Percentiles rank a stretch among this genome's conserved stretches.
Evolutionary conservation across 768 basidiomycete species (phyloP).

Genomic region (Jaapia argillacea): DNA sequence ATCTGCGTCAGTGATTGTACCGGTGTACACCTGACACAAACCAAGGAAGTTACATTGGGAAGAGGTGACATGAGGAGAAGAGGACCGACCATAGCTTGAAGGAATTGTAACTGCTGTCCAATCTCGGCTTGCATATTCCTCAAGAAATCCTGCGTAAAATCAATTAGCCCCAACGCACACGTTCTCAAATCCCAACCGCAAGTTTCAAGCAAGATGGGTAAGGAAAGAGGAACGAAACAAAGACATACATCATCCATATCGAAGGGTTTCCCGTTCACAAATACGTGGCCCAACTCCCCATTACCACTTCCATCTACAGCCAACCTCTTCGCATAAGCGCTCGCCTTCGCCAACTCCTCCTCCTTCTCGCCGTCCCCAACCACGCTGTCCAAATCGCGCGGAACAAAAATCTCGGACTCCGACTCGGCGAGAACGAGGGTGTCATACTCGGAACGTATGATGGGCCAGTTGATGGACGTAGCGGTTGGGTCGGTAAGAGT

Average conservation of each 20-base stretch:
- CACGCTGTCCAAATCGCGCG: too few species aligned
- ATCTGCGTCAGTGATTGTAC: slow-evolving; percentile 43
- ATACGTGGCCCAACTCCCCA: slow-evolving; percentile 70
- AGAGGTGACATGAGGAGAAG: neutral
- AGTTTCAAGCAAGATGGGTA: too few species aligned
- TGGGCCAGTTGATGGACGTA: slow-evolving; percentile 31
- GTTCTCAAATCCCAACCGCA: neutral
- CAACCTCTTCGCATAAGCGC: too few species aligned
- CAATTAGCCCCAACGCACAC: too few species aligned
- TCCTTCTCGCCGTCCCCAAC: too few species aligned
- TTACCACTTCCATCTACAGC: too few species aligned
- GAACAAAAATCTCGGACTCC: too few species aligned
- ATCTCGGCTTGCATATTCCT: slow-evolving; percentile 53
- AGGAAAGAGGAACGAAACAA: neutral
- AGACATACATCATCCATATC: slow-evolving; percentile 29
- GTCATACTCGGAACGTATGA: slow-evolving; percentile 29
- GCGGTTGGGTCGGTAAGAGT: slow-evolving; percentile 19
- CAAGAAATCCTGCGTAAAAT: slow-evolving; percentile 45
- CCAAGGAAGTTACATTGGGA: slow-evolving; percentile 3
- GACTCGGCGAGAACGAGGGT: too few species aligned
- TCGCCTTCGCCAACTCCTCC: too few species aligned
- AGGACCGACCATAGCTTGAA: slow-evolving; percentile 60
- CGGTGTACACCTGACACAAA: slow-evolving; percentile 42
- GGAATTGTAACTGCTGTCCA: slow-evolving; percentile 45
- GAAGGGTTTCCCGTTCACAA: slow-evolving; percentile 84